These are phyloP conservation scores for Colletotrichum simmondsii DNA, from an alignment of 2,329 filamentous ascomycete genomes.

Conservation along the genomic window DNA sequence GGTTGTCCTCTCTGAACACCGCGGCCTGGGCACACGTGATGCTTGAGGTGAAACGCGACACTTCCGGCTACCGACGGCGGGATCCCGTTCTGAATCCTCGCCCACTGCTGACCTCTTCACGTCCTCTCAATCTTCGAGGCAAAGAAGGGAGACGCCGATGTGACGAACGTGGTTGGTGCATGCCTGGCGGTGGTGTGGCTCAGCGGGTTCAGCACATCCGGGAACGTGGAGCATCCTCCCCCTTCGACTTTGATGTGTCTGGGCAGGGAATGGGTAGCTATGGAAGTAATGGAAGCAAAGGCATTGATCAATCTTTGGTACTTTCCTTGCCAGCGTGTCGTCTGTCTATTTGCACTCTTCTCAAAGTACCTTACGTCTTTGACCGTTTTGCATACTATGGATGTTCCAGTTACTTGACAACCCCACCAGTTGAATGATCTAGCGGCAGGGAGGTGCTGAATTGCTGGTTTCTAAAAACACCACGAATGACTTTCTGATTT, in stretches of 20 bases:
- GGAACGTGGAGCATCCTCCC: conserved; percentile 21
- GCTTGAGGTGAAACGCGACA: conserved; percentile 27
- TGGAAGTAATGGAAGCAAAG: not conserved
- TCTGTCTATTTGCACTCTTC: not conserved
- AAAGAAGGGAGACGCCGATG: not conserved
- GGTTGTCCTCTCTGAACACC: not conserved
- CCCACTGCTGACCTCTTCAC: not conserved
- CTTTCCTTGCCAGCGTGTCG: not conserved
- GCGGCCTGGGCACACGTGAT: conserved; percentile 23
- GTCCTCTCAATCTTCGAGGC: not conserved
- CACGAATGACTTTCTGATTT: not conserved
- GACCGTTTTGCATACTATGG: not conserved
- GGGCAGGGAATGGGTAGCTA: conserved; percentile 4
- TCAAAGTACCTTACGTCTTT: not conserved
- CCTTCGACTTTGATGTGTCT: conserved; percentile 4
- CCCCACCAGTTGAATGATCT: not conserved
- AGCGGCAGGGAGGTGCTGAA: not conserved
- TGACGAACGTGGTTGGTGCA: conserved; percentile 28
- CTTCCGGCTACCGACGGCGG: conserved; percentile 18
- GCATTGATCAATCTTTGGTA: conserved; percentile 11
- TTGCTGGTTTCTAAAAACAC: not conserved
- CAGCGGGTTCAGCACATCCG: conserved; percentile 18
- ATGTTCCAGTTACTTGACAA: not conserved
- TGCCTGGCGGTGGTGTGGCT: conserved; percentile 31
- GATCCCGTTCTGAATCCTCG: not conserved